Conservation (phyloP, 306 rosid species). For the Medicago arabica region DNA sequence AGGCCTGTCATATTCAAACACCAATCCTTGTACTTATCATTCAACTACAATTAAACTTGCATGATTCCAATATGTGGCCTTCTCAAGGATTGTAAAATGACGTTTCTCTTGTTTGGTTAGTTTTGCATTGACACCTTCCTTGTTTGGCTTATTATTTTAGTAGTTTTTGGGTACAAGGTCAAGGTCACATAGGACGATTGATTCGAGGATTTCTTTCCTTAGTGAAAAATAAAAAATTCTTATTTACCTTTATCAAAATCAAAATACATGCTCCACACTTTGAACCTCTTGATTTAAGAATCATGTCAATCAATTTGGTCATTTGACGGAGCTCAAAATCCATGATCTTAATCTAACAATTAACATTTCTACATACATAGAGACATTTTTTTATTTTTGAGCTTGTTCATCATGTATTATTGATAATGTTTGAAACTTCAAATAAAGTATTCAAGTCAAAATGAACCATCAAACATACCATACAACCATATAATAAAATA, state of each 20-base stretch:
- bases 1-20: too few species aligned
- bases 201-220: not conserved
- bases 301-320: too few species aligned
- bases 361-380: not conserved
- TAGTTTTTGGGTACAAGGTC: not conserved
- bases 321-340: not conserved
- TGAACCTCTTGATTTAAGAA: not conserved
- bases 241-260: not conserved
- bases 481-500: not conserved
- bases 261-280: not conserved
- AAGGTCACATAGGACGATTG: not conserved
- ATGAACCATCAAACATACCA: constrained; percentile 14
- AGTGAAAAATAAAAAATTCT: constrained; percentile 9
- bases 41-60: too few species aligned
- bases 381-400: not conserved
- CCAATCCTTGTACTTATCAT: not conserved
- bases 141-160: constrained; percentile 17
- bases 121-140: constrained; percentile 28
- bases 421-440: constrained; percentile 14
- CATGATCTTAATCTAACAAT: not conserved
- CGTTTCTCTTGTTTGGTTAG: constrained; percentile 21
- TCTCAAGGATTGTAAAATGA: not conserved
- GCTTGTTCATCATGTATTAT: not conserved
- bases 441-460: not conserved
- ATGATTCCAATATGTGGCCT: not conserved